These are phyloP conservation scores for Pisolithus microcarpus DNA, from an alignment of 768 basidiomycete species.

Conservation along the genomic window DNA sequence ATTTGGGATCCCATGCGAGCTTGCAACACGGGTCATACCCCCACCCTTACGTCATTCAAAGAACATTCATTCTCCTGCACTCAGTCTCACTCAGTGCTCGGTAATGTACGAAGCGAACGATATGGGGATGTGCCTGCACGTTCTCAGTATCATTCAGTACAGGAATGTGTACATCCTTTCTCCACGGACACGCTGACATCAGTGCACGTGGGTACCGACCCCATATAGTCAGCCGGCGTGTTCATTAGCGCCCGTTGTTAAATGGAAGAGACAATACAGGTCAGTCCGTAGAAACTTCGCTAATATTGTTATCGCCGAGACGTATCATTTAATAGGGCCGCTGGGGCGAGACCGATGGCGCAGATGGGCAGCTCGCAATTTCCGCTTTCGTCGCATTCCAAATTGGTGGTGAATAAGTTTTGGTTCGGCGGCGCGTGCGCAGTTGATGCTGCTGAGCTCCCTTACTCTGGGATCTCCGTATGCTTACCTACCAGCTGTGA, in stretches of 20 bases:
- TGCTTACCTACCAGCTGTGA: constrained; percentile 13
- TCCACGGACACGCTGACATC: constrained; percentile 23
- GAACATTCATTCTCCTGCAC: constrained; percentile 26
- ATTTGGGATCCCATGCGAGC: constrained; percentile 5
- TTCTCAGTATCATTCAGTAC: not conserved
- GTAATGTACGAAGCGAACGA: constrained; percentile 22
- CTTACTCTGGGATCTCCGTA: constrained; percentile 20
- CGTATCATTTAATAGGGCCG: not conserved
- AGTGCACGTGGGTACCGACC: constrained; percentile 9
- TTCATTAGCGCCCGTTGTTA: constrained; percentile 8
- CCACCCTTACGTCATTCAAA: constrained; percentile 20
- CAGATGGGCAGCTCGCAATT: constrained; percentile 18
- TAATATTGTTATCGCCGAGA: not conserved
- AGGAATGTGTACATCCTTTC: constrained; percentile 10
- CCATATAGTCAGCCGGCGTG: constrained; percentile 10
- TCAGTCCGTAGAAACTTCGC: not conserved
- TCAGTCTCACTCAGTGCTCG: constrained; percentile 19
- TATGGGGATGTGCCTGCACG: constrained; percentile 3
- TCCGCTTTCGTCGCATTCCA: constrained; percentile 13
- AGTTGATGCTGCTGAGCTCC: constrained; percentile 22
- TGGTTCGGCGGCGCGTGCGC: constrained; percentile 10
- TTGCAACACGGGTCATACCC: constrained; percentile 10
- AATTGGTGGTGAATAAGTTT: constrained; percentile 3
- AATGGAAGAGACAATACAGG: not conserved
- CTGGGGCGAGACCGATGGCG: not conserved